These are phyloP conservation scores for Brettanomyces bruxellensis DNA, from an alignment of 805 yeast genomes.

Conservation along the genomic window DNA sequence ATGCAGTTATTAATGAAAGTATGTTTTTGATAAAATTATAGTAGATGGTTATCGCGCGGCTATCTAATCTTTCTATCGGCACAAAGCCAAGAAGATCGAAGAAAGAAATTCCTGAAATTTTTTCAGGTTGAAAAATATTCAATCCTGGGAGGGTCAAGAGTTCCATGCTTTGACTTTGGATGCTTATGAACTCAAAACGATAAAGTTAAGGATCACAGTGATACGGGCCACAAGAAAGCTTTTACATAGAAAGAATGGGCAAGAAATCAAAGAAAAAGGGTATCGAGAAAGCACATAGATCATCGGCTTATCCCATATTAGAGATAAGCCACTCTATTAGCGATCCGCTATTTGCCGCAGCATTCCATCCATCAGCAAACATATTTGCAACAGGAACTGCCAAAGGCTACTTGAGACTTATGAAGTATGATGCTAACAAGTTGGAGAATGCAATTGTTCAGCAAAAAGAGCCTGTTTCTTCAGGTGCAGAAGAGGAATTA, in stretches of 20 bases:
- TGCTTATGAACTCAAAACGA: too few relatives aligned
- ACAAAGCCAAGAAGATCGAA: too few relatives aligned
- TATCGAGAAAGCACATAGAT: neutral
- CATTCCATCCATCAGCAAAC: conserved; percentile 69
- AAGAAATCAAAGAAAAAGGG: conserved; percentile 65
- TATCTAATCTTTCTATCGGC: too few relatives aligned
- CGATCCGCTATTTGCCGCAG: conserved; percentile 68
- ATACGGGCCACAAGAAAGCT: too few relatives aligned
- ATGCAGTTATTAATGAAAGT: too few relatives aligned
- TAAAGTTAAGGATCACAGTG: too few relatives aligned
- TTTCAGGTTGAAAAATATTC: too few relatives aligned
- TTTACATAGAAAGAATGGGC: conserved; percentile 33
- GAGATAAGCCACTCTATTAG: neutral
- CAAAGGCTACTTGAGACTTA: conserved; percentile 64
- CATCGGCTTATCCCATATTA: neutral
- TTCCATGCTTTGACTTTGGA: too few relatives aligned
- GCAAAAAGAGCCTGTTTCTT: conserved; percentile 24
- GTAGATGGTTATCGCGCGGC: too few relatives aligned
- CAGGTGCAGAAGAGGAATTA: conserved; percentile 11
- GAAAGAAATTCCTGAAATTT: too few relatives aligned
- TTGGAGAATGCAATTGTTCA: conserved; percentile 27
- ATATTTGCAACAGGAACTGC: conserved; percentile 67
- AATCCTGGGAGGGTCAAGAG: too few relatives aligned
- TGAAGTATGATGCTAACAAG: conserved; percentile 43
- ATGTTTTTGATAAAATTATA: too few relatives aligned